Evolutionary conservation across 225 moss, liverwort and hornwort genomes (phyloP).

Genomic region (Thuidium tamariscinum): DNA sequence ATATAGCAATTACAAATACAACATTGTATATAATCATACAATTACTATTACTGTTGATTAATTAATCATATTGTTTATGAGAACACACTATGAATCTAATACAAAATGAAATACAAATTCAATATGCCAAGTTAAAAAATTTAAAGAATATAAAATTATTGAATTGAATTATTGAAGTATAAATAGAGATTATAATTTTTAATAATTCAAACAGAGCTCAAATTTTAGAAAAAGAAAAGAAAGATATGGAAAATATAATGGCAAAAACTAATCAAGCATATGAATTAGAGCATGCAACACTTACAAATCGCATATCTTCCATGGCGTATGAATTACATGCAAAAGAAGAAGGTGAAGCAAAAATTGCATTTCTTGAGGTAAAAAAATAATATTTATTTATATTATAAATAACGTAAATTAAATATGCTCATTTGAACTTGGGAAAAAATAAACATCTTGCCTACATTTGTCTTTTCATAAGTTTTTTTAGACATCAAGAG

Average conservation of each 20-base stretch:
- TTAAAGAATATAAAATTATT: accelerated
- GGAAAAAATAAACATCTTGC: no score
- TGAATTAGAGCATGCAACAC: constrained; percentile 37
- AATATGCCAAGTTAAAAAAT: background rate
- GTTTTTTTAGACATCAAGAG: no score
- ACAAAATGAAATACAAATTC: background rate
- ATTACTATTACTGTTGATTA: background rate
- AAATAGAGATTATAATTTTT: background rate
- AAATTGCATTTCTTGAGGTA: constrained; percentile 62
- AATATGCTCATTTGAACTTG: background rate
- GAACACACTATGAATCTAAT: no score
- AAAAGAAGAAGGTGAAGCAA: constrained; percentile 28
- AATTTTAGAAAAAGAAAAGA: constrained; percentile 74
- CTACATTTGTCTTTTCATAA: background rate
- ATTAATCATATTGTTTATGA: no score
- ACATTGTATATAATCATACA: no score
- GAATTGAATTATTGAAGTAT: background rate
- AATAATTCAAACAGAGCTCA: constrained; percentile 34
- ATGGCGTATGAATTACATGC: constrained; percentile 41
- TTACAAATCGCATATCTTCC: constrained; percentile 37
- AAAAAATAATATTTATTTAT: no score
- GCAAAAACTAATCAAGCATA: constrained; percentile 40
- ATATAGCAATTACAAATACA: background rate
- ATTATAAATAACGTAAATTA: background rate
- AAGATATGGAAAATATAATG: constrained; percentile 58